Evolutionary conservation across 2,329 filamentous ascomycete genomes (phyloP).

Genomic region (Diaporthe citrichinensis): DNA sequence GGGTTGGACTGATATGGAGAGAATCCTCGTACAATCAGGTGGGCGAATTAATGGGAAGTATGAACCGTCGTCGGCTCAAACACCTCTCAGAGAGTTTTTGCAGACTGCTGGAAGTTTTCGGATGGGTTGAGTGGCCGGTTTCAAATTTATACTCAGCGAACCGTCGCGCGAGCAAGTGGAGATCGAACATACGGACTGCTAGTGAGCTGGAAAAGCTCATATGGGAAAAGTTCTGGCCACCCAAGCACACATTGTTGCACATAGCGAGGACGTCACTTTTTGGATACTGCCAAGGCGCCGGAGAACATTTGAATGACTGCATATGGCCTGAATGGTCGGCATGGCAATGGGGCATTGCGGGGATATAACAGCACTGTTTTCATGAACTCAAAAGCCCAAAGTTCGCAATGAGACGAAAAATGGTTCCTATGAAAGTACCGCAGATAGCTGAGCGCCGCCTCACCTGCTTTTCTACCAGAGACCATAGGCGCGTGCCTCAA

Average conservation of each 20-base stretch:
- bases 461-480: neutral
- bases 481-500: neutral
- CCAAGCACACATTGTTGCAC: neutral
- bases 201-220: neutral
- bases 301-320: neutral
- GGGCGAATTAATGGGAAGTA: neutral
- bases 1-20: neutral
- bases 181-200: neutral
- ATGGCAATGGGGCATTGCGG: neutral
- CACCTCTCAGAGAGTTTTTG: neutral
- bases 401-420: neutral
- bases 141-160: neutral
- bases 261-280: constrained; percentile 14
- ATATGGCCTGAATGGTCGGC: neutral
- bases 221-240: neutral
- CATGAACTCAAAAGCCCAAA: neutral
- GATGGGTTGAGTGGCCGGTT: neutral
- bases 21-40: neutral
- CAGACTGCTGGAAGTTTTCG: neutral
- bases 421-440: neutral
- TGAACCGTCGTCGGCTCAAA: neutral
- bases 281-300: neutral
- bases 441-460: neutral
- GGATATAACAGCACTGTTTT: constrained; percentile 11
- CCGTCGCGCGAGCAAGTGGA: neutral